Base-by-base conservation (phyloP, 164 flowering plant species). In the Aristolochia fimbriata region DNA sequence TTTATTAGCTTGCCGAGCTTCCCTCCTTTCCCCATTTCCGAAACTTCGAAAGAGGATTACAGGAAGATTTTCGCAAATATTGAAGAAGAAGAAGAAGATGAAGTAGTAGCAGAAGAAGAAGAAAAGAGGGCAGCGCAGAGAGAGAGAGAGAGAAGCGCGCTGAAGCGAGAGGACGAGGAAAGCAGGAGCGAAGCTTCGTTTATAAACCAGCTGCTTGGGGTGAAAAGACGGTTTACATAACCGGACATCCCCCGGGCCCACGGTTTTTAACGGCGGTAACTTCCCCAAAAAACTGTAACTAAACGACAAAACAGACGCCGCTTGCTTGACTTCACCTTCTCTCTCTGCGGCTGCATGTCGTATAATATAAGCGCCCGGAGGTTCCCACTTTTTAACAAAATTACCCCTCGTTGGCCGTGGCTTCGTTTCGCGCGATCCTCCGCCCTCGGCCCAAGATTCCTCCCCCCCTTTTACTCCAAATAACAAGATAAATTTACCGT, bases 1-100 rank as follows among this genome's bases (percentile, higher is more conserved):
- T 77, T 80, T n/a, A 80, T 56, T 49, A 80, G 68, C 72, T 76
- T 77, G 25, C 71, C 65, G n/a, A 80, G 60, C 60, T 70, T 75
- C 6, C 71, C 66, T 15, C 68, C 69, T 60, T 70, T 77, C 16
- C 76, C 71, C 80, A 74, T 77, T 33, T 22, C 46, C n/a, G 25
- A 27, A 27, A 27, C 2, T 27, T 27, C 30, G 13, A 19, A 49
- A 19, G 9, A 37, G 33, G 10, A 1, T 23, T 9, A 5, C 25
- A 9, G 7, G 58, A 15, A 20, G 33, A 5, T 15, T 0, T 5
- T 6, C 17, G 58, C 7, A 55, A 8, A 20, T 30, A 17, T 43
- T 15, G 59, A 57, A 17, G 20, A 31, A 4, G 10, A 60, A 47
- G 9, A 48, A 9, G 9, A 6, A 17, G 33, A 15, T 43, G 30